phyloP scores from a whole-genome alignment of 2,329 filamentous ascomycete genomes.

The Xylariaceae sp. region DNA sequence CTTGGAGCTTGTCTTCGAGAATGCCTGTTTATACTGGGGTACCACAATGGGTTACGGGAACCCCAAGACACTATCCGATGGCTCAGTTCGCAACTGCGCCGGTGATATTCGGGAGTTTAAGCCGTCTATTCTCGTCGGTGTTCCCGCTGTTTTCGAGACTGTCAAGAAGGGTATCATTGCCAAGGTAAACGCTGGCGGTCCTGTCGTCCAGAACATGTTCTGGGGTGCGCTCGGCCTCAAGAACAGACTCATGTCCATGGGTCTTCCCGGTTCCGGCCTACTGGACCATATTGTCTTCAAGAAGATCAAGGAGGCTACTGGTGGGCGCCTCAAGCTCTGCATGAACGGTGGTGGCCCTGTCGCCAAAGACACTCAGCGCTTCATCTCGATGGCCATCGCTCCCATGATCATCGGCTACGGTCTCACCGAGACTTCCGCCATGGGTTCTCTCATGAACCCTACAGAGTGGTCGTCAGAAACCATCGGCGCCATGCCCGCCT shows the following conservation, averaged over 20 bases:
- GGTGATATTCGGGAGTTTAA: slow-evolving; percentile 84
- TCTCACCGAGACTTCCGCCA: slow-evolving; percentile 78
- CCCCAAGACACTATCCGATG: slow-evolving; percentile 78
- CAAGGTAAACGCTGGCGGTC: slow-evolving; percentile 68
- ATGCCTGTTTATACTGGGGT: slow-evolving; percentile 78
- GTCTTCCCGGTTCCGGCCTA: slow-evolving; percentile 61
- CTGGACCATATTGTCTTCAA: slow-evolving; percentile 82
- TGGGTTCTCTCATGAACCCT: slow-evolving; percentile 72
- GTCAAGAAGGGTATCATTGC: slow-evolving; percentile 84
- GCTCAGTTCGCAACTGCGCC: slow-evolving; percentile 77
- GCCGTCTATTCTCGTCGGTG: slow-evolving; percentile 78
- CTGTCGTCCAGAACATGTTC: slow-evolving; percentile 71
- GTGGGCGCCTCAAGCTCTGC: slow-evolving; percentile 73
- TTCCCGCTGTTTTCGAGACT: slow-evolving; percentile 85
- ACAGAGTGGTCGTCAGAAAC: slow-evolving; percentile 71
- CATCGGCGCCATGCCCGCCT: slow-evolving; percentile 69
- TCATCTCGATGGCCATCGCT: slow-evolving; percentile 83
- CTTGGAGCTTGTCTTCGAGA: slow-evolving; percentile 87
- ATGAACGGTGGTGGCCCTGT: slow-evolving; percentile 85
- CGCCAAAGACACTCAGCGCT: slow-evolving; percentile 78
- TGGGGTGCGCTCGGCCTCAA: slow-evolving; percentile 56
- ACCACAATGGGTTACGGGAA: slow-evolving; percentile 87
- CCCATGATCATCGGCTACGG: slow-evolving; percentile 90
- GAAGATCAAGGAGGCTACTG: slow-evolving; percentile 87
- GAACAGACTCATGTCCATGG: slow-evolving; percentile 46